Conservation (phyloP, 2,329 filamentous ascomycete species). For the Talaromyces sp. region DNA sequence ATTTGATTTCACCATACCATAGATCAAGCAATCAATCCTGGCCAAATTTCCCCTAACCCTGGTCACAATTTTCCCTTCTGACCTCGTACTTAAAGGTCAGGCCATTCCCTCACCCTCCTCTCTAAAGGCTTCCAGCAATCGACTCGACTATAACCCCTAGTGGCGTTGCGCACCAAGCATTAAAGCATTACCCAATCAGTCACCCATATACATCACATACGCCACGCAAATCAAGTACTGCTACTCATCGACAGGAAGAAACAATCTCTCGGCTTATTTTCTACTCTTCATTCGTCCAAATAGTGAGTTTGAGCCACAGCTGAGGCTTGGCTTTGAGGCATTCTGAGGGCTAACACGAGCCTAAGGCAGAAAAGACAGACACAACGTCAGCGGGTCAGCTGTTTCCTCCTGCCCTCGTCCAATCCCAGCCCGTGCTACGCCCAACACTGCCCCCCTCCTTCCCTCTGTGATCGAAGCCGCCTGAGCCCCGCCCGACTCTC, state of each 20-base stretch:
- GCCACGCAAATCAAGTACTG: neutral
- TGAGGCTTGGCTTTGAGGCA: conserved; percentile 10
- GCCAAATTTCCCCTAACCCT: neutral
- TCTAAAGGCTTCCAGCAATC: neutral
- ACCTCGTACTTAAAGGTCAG: neutral
- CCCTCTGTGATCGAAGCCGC: neutral
- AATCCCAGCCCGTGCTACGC: conserved; percentile 2
- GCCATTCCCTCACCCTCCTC: neutral
- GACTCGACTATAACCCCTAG: neutral
- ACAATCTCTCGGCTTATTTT: neutral
- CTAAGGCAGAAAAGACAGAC: conserved; percentile 2
- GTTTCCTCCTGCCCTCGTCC: neutral
- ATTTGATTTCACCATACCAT: neutral
- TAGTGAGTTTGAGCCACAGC: conserved; percentile 4
- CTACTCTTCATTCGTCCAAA: neutral
- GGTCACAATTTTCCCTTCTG: neutral
- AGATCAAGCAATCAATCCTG: neutral
- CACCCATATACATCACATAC: too few relatives aligned
- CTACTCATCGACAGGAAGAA: neutral
- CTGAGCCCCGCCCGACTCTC: conserved; percentile 1
- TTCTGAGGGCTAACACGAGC: neutral
- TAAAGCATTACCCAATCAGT: neutral
- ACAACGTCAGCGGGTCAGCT: conserved; percentile 12
- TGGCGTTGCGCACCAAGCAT: neutral
- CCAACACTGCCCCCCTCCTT: conserved; percentile 9